phyloP scores from a whole-genome alignment of 1,284 basidiomycete species.

The Vanrija humicola region DNA sequence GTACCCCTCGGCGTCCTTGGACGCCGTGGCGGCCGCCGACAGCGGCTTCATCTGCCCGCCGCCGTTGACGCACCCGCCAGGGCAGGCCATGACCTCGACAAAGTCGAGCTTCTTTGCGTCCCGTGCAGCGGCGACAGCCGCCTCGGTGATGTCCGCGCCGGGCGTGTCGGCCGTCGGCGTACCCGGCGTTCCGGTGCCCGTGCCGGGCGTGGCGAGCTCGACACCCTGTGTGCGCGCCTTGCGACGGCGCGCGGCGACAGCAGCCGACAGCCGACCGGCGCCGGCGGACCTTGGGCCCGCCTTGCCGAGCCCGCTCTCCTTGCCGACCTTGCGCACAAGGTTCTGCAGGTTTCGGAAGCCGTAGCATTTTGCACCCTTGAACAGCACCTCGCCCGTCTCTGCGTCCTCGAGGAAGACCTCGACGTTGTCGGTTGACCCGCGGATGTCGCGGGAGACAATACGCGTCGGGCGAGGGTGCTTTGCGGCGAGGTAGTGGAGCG shows the following conservation, averaged over 20 bases:
- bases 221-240: slow-evolving; percentile 42
- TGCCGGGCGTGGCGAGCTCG: slow-evolving; percentile 13
- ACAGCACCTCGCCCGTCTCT: slow-evolving; percentile 61
- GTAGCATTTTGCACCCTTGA: slow-evolving; percentile 92
- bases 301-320: slow-evolving; percentile 68
- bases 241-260: slow-evolving; percentile 48
- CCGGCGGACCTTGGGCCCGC: slow-evolving; percentile 44
- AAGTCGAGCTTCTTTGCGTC: slow-evolving; percentile 77
- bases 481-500: slow-evolving; percentile 57
- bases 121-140: slow-evolving; percentile 20
- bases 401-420: slow-evolving; percentile 59
- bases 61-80: slow-evolving; percentile 94
- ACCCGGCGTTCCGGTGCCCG: slow-evolving; percentile 20
- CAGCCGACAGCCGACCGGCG: slow-evolving; percentile 43
- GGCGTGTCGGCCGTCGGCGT: slow-evolving; percentile 19
- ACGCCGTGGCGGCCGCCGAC: background rate
- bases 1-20: slow-evolving; percentile 60
- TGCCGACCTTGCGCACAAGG: slow-evolving; percentile 87
- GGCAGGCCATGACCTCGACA: slow-evolving; percentile 99
- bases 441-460: slow-evolving; percentile 60
- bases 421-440: slow-evolving; percentile 60
- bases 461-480: slow-evolving; percentile 53
- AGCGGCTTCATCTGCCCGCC: slow-evolving; percentile 83
- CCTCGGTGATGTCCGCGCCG: slow-evolving; percentile 3
- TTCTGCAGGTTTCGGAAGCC: slow-evolving; percentile 98